Percentiles rank a stretch among this genome's conserved stretches.
Evolutionary conservation across 305 asterid species (phyloP).

Genomic region (Fraxinus nigra): DNA sequence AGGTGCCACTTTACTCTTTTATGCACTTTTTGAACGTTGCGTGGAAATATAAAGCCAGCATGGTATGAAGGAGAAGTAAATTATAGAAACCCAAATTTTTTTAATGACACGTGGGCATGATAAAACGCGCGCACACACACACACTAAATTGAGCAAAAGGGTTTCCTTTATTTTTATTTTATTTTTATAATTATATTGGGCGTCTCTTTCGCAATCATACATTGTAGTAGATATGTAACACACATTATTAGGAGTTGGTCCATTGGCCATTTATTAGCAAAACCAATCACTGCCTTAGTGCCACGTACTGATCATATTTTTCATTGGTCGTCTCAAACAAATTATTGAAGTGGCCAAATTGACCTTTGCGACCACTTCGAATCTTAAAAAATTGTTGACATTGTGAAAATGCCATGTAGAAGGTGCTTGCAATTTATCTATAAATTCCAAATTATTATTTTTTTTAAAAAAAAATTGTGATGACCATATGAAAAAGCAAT

Average conservation of each 20-base stretch:
- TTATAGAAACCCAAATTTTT: not conserved
- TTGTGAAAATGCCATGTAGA: not conserved
- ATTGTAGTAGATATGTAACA: not conserved
- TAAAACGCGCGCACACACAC: constrained; percentile 16
- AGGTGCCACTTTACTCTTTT: not conserved
- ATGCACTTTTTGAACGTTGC: not conserved
- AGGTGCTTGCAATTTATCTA: not conserved
- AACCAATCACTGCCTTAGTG: not conserved
- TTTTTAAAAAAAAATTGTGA: not conserved
- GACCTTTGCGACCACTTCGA: constrained; percentile 10
- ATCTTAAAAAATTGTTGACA: not conserved
- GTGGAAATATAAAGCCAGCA: not conserved
- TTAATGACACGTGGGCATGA: constrained; percentile 27
- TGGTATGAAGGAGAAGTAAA: not conserved
- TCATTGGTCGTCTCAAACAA: not conserved
- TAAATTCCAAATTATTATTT: not conserved
- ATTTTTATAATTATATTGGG: not conserved
- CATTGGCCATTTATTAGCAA: not conserved
- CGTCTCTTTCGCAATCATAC: constrained; percentile 11
- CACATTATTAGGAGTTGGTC: not conserved
- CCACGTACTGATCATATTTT: not conserved
- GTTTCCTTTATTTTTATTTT: not conserved
- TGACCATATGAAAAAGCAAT: not conserved
- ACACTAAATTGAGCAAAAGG: constrained; percentile 1
- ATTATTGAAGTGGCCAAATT: constrained; percentile 6